Evolutionary conservation across 1,139 yeast species (phyloP).

Genomic region (Candida gigantensis): DNA sequence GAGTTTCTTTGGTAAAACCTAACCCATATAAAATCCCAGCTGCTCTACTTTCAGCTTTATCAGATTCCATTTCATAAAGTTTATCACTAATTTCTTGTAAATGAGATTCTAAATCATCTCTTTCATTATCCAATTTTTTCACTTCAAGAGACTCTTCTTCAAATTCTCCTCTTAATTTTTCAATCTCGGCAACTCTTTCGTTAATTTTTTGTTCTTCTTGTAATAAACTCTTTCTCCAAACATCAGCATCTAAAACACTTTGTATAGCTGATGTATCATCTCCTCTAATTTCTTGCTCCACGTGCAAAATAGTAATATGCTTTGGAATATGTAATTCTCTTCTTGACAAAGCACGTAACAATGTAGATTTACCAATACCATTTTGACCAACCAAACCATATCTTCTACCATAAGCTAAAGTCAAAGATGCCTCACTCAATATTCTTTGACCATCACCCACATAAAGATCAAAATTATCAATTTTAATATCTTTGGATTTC

Average conservation of each 20-base stretch:
- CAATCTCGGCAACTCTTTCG: constrained; percentile 75
- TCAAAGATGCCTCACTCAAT: constrained; percentile 81
- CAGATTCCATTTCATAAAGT: constrained; percentile 89
- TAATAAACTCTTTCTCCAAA: constrained; percentile 91
- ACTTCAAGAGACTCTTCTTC: constrained; percentile 84
- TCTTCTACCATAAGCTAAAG: constrained; percentile 88
- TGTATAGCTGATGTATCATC: constrained; percentile 89
- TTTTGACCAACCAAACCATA: constrained; percentile 98
- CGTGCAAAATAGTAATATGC: constrained; percentile 92
- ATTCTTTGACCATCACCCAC: constrained; percentile 96
- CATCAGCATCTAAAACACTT: constrained; percentile 97
- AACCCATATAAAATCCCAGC: constrained; percentile 92
- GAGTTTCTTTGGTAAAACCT: constrained; percentile 90
- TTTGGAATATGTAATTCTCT: constrained; percentile 93
- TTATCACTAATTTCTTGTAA: constrained; percentile 79
- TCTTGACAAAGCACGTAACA: constrained; percentile 84
- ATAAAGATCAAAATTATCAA: constrained; percentile 88
- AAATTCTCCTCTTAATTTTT: constrained; percentile 63
- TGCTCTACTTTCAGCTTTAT: constrained; percentile 96
- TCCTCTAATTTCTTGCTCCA: constrained; percentile 95
- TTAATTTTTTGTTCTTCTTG: constrained; percentile 74
- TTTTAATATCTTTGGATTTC: constrained; percentile 89
- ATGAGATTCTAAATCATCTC: constrained; percentile 79
- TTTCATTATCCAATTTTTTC: constrained; percentile 81
- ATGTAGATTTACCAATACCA: constrained; percentile 98